Evolutionary conservation across 1,284 basidiomycete genomes (phyloP), one percentile per base, ranked within the genome.

Genomic region (Volvariella volvacea): DNA sequence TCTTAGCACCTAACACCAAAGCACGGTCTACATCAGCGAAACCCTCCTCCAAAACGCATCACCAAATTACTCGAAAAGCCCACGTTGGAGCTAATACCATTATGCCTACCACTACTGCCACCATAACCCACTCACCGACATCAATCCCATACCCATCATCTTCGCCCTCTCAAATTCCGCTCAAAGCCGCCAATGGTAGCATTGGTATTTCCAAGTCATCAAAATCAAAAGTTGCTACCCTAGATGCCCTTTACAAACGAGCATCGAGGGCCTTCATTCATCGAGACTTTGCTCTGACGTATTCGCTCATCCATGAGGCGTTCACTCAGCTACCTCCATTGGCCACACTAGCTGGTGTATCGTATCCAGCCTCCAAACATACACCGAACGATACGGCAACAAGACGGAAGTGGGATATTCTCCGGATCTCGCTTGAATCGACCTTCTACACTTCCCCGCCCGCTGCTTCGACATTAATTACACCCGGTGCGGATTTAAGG

Each of bases 351-450:
- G 60, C 68, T 42, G 66, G 73, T 10, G 70, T 79, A 48, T 16
- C n/a, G 8, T 28, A 6, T 28, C 12, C 25, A 6, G 34, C 34
- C 6, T 15, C 19, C 6, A 16, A 16, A 20, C 8, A 6, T 6
- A 8, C 34, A 6, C 8, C 14, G 8, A 15, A 8, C 8, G 14
- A 16, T 15, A 20, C n/a, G 14, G 34, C 34, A 6, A 36, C n/a
- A 8, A 73, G 85, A 14, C 69, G 80, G 42, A 88, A 88, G 66
- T 90, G 88, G 88, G 87, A 90, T 53, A 78, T 90, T 43, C 76
- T 90, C 3, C 74, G 87, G 17, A 81, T 90, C 51, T 89, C 86
- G 1, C 73, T 88, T 48, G 87, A 90, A 57, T 79, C 81, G 0
- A 87, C 82, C 0, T 63, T 86, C 22, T 86, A 82, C 55, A 61